A percentile compares a stretch with the other conserved stretches of the same genome.
These are phyloP conservation scores for Gossypium schwendimanii DNA, from an alignment of 441 rosid species.

Conservation along the genomic window DNA sequence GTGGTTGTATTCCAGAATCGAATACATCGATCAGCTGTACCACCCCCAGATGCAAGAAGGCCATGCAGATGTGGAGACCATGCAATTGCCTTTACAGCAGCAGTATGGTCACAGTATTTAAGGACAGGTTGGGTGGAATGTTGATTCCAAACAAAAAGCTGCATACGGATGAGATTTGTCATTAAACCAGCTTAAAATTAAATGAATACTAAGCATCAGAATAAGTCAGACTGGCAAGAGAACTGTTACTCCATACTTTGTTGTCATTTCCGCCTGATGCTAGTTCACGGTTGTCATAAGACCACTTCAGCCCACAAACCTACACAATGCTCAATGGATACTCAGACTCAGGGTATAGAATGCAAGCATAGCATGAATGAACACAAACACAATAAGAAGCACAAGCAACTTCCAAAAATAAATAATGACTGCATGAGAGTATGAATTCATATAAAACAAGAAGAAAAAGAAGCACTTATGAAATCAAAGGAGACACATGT, in stretches of 20 bases:
- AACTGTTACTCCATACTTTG: constrained; percentile 38
- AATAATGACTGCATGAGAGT: background rate
- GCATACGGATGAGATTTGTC: constrained; percentile 23
- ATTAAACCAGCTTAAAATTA: background rate
- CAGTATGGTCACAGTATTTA: constrained; percentile 85
- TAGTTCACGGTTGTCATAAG: constrained; percentile 82
- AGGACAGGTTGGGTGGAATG: constrained; percentile 81
- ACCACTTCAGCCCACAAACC: constrained; percentile 96
- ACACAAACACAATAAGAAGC: background rate
- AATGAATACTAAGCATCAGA: background rate
- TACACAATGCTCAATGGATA: constrained; percentile 19
- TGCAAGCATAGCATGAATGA: background rate
- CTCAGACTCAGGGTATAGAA: constrained; percentile 13
- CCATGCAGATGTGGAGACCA: constrained; percentile 99
- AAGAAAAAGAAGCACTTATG: constrained; percentile 6
- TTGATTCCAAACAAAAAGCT: constrained; percentile 97
- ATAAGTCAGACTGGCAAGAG: background rate
- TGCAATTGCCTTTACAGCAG: constrained; percentile 97
- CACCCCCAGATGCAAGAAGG: constrained; percentile 97
- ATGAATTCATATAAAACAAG: background rate
- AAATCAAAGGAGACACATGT: background rate
- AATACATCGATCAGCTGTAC: constrained; percentile 90
- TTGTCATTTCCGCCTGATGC: constrained; percentile 98
- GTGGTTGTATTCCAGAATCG: constrained; percentile 97
- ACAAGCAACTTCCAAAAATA: background rate